Conservation (phyloP, 2,329 filamentous ascomycete genomes). For the Hypoxylon sp. region DNA sequence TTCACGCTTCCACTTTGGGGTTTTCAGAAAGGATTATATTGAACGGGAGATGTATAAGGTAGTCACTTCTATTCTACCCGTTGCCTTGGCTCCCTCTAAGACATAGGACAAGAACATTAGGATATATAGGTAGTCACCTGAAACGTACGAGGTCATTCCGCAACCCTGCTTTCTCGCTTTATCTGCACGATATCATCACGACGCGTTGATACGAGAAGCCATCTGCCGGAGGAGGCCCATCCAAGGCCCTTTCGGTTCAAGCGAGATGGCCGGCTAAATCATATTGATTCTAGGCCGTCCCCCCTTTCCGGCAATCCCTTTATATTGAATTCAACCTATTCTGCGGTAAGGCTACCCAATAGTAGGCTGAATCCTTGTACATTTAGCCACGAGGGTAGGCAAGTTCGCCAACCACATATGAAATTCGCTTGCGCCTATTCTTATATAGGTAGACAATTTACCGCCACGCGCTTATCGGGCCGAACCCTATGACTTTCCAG, state of each 20-base stretch:
- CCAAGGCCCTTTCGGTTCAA: slow-evolving; percentile 9
- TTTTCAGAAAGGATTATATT: not conserved
- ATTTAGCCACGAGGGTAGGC: slow-evolving; percentile 31
- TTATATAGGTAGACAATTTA: slow-evolving; percentile 7
- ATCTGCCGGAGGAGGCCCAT: slow-evolving; percentile 7
- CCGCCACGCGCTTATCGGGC: slow-evolving; percentile 37
- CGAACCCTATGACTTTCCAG: slow-evolving; percentile 11
- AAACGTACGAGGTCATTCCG: slow-evolving; percentile 22
- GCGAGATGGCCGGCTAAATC: slow-evolving; percentile 37
- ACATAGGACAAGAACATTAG: slow-evolving; percentile 5
- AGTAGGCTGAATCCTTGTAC: slow-evolving; percentile 18
- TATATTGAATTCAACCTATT: slow-evolving; percentile 7
- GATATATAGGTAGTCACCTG: not conserved
- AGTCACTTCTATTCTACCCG: not conserved
- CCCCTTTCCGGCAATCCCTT: slow-evolving; percentile 4
- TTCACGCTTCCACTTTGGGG: not conserved
- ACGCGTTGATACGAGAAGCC: slow-evolving; percentile 2
- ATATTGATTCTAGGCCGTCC: slow-evolving; percentile 6
- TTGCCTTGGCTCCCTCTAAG: not conserved
- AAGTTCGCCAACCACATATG: not conserved
- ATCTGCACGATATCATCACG: slow-evolving; percentile 5
- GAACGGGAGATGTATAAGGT: too few relatives aligned
- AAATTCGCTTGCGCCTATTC: slow-evolving; percentile 23
- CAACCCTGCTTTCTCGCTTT: slow-evolving; percentile 4
- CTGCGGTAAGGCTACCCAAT: slow-evolving; percentile 25